Conservation (phyloP, 108 stramenopile genomes). For the Nannochloropsis salina region DNA sequence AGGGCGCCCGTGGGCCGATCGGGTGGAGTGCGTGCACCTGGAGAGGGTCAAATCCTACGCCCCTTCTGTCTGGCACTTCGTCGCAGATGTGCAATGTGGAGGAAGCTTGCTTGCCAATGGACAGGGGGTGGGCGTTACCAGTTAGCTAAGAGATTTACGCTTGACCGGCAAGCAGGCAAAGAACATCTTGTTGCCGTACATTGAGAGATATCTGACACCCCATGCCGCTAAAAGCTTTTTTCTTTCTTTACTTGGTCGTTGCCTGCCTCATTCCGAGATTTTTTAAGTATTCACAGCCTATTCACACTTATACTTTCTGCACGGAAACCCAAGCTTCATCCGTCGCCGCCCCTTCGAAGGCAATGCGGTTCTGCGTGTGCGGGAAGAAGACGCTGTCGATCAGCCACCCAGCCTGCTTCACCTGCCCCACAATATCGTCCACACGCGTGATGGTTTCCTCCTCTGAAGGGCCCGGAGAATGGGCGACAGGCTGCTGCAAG, state of each 20-base stretch:
- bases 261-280: too few relatives aligned
- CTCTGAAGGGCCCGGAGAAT: background rate
- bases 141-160: too few relatives aligned
- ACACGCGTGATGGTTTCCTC: background rate
- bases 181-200: too few relatives aligned
- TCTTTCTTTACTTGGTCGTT: too few relatives aligned
- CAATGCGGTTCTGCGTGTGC: background rate
- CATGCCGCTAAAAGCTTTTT: too few relatives aligned
- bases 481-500: background rate
- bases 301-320: too few relatives aligned
- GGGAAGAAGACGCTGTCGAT: conserved; percentile 1
- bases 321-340: background rate
- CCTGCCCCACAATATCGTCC: background rate
- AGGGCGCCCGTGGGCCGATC: conserved; percentile 32
- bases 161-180: too few relatives aligned
- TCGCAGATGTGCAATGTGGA: conserved; percentile 42
- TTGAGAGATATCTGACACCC: too few relatives aligned
- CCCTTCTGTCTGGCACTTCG: conserved; percentile 49
- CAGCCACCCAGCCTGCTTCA: conserved; percentile 16
- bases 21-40: conserved; percentile 66
- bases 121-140: background rate
- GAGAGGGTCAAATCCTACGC: conserved; percentile 82
- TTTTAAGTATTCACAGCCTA: too few relatives aligned
- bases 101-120: background rate
- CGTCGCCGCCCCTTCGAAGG: background rate